Conservation (phyloP, 257 asterid genomes). For the Solanum ahanhuiri region DNA sequence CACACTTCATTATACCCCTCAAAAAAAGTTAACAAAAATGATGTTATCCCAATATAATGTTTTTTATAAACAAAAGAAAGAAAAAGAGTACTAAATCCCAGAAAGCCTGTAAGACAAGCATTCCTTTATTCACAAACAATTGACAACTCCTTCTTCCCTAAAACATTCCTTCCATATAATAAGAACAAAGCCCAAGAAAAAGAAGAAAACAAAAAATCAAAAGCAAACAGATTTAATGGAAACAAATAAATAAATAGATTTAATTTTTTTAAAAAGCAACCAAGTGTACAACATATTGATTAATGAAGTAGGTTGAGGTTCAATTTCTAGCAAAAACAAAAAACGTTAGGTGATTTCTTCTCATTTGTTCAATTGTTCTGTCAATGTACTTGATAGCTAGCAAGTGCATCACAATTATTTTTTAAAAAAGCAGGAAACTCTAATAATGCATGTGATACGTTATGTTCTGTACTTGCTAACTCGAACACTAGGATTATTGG, state of each 20-base stretch:
- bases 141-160: slow-evolving; percentile 2
- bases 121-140: slow-evolving; percentile 20
- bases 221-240: background rate
- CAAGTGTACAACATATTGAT: background rate
- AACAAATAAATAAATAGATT: background rate
- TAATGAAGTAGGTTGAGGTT: background rate
- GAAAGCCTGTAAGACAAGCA: background rate
- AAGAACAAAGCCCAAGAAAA: slow-evolving; percentile 11
- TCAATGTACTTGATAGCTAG: background rate
- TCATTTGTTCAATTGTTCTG: background rate
- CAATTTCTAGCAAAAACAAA: background rate
- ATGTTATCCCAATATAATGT: background rate
- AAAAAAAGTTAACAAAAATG: background rate
- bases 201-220: background rate
- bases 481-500: background rate
- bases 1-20: background rate
- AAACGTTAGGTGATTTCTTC: background rate
- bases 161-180: slow-evolving; percentile 8
- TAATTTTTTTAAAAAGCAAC: background rate
- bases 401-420: no score
- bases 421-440: no score
- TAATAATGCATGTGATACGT: background rate
- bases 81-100: slow-evolving; percentile 7
- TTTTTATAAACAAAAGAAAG: background rate
- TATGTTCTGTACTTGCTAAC: background rate